Evolutionary conservation across 202 grass and related monocot genomes (phyloP).

Genomic region (Miscanthus sacchariflorus): DNA sequence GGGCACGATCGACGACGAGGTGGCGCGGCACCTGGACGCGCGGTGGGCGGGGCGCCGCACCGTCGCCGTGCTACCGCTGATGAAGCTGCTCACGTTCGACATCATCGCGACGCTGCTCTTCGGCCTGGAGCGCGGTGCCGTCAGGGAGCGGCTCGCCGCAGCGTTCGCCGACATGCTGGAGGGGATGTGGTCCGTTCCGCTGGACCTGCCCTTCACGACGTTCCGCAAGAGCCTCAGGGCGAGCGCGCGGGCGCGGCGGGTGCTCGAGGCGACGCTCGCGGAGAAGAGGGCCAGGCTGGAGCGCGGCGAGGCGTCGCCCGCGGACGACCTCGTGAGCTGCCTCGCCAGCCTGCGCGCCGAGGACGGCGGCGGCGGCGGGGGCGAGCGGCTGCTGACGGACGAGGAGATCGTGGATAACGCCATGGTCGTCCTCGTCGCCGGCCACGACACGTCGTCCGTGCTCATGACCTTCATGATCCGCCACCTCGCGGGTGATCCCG

Average conservation of each 20-base stretch:
- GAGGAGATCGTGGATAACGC: conserved; percentile 59
- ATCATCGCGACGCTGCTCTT: conserved; percentile 52
- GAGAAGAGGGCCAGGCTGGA: conserved; percentile 45
- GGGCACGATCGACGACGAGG: conserved; percentile 50
- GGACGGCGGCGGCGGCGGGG: background rate
- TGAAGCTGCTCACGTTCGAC: conserved; percentile 53
- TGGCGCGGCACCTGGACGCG: conserved; percentile 45
- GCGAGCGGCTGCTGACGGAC: conserved; percentile 36
- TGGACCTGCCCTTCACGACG: conserved; percentile 55
- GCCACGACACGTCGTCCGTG: conserved; percentile 60
- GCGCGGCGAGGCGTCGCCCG: conserved; percentile 10
- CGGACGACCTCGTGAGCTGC: conserved; percentile 53
- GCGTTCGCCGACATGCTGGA: conserved; percentile 46
- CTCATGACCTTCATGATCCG: conserved; percentile 67
- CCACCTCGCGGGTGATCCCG: conserved; percentile 51
- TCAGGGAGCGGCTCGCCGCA: conserved; percentile 16
- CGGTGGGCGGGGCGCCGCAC: conserved; percentile 31
- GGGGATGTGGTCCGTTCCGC: conserved; percentile 48
- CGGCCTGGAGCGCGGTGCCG: conserved; percentile 40
- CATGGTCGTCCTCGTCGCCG: conserved; percentile 33
- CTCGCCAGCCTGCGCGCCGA: conserved; percentile 39
- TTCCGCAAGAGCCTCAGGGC: conserved; percentile 47
- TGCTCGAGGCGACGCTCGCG: background rate
- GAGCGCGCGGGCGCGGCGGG: conserved; percentile 22
- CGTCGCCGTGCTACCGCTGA: conserved; percentile 44